Conservation (phyloP, 176 grass and related monocot species). For the Alloteropsis semialata region DNA sequence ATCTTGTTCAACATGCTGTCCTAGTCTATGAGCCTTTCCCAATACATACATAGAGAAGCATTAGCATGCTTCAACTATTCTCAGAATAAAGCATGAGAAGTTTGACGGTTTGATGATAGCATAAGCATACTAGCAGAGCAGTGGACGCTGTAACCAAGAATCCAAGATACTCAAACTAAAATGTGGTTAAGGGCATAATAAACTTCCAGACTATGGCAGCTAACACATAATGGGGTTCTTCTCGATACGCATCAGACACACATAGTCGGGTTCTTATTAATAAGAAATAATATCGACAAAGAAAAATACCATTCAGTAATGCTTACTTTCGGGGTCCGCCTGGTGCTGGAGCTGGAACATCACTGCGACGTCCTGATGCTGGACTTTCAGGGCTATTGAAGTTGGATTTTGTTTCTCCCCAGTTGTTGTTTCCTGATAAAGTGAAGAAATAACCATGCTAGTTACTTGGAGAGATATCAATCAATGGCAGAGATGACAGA, state of each 20-base stretch:
- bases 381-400: constrained; percentile 16
- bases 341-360: constrained; percentile 36
- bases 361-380: constrained; percentile 7
- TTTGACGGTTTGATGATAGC: background rate
- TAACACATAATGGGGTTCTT: background rate
- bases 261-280: background rate
- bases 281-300: background rate
- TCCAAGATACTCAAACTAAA: background rate
- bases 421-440: constrained; percentile 48
- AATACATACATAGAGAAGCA: background rate
- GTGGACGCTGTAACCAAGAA: background rate
- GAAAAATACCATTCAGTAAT: background rate
- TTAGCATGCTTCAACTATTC: background rate
- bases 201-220: background rate
- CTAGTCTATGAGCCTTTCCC: background rate
- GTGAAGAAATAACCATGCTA: background rate
- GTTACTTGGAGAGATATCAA: background rate
- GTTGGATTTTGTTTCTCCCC: constrained; percentile 44
- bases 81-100: background rate
- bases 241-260: background rate
- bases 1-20: background rate
- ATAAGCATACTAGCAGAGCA: background rate
- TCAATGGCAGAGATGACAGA: constrained; percentile 1
- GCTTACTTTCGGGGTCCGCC: constrained; percentile 45
- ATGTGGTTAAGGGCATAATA: background rate